Conservation (phyloP, 2,329 filamentous ascomycete species). For the Fusarium falciforme region DNA sequence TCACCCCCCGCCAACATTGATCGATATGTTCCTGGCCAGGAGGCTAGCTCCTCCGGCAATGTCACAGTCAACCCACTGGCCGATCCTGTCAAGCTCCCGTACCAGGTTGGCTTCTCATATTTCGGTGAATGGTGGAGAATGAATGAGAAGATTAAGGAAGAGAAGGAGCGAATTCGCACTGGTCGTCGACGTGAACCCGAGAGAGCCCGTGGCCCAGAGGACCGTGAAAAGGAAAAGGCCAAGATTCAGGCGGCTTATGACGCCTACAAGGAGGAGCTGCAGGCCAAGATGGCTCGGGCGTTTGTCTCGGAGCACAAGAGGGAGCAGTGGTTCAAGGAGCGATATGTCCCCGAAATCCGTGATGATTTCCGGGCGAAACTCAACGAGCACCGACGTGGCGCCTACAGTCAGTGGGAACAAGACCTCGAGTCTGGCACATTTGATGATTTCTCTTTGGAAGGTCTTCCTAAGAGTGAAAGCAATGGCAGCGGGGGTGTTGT, state of each 20-base stretch:
- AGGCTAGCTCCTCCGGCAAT: slow-evolving; percentile 56
- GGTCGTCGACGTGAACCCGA: slow-evolving; percentile 76
- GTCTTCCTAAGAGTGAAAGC: slow-evolving; percentile 91
- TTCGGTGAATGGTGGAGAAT: slow-evolving; percentile 89
- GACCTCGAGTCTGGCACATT: slow-evolving; percentile 88
- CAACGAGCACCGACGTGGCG: slow-evolving; percentile 80
- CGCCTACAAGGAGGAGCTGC: slow-evolving; percentile 74
- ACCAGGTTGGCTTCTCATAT: slow-evolving; percentile 87
- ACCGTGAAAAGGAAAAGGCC: slow-evolving; percentile 81
- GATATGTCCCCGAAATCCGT: slow-evolving; percentile 86
- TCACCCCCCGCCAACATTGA: slow-evolving; percentile 80
- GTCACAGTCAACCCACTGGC: slow-evolving; percentile 72
- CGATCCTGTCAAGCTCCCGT: slow-evolving; percentile 78
- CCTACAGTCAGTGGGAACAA: slow-evolving; percentile 88
- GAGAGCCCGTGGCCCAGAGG: slow-evolving; percentile 73
- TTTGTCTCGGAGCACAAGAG: slow-evolving; percentile 94
- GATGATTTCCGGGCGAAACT: slow-evolving; percentile 80
- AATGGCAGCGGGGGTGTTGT: slow-evolving; percentile 86
- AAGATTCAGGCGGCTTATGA: slow-evolving; percentile 80
- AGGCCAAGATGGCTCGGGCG: slow-evolving; percentile 82
- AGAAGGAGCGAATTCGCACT: slow-evolving; percentile 77
- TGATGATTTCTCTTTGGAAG: slow-evolving; percentile 94
- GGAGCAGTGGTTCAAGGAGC: slow-evolving; percentile 98
- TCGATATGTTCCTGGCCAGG: slow-evolving; percentile 84
- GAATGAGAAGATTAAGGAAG: slow-evolving; percentile 85